Evolutionary conservation across 2,329 filamentous ascomycete genomes (phyloP).

Genomic region (Decorospora gaudefroyi): DNA sequence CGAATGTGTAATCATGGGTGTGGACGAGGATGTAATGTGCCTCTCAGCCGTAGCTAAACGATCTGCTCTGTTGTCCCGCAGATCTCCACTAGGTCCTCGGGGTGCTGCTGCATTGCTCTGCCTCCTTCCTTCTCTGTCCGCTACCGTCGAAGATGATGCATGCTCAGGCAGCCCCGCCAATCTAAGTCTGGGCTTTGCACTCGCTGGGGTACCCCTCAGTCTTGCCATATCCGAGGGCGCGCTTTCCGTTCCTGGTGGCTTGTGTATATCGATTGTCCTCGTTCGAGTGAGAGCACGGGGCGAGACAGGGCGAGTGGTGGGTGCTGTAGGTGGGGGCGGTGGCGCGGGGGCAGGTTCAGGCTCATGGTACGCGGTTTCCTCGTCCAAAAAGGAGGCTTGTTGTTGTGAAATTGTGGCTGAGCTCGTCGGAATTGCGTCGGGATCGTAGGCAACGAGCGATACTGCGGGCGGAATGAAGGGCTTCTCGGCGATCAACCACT

Average conservation of each 20-base stretch:
- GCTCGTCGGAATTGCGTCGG: constrained; percentile 27
- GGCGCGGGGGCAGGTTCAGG: constrained; percentile 16
- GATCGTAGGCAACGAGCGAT: constrained; percentile 37
- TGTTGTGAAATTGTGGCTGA: constrained; percentile 28
- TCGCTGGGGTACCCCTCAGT: constrained; percentile 51
- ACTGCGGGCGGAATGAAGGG: constrained; percentile 50
- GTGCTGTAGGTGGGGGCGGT: constrained; percentile 17
- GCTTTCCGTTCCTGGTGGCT: constrained; percentile 16
- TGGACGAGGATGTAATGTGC: constrained; percentile 10
- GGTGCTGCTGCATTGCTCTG: neutral
- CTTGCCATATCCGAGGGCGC: constrained; percentile 49
- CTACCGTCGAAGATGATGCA: constrained; percentile 10
- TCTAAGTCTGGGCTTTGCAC: constrained; percentile 46
- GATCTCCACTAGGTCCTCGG: neutral
- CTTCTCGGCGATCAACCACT: constrained; percentile 54
- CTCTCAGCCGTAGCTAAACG: neutral
- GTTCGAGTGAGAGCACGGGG: constrained; percentile 26
- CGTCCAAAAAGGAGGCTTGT: constrained; percentile 12
- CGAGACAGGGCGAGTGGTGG: constrained; percentile 22
- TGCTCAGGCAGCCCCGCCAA: constrained; percentile 32
- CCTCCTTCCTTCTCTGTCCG: constrained; percentile 6
- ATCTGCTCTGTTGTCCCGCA: constrained; percentile 4
- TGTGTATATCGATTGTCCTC: constrained; percentile 36
- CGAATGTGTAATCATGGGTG: constrained; percentile 11
- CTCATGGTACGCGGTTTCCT: constrained; percentile 28